A percentile compares a stretch with the other conserved stretches of the same genome.
Conservation (phyloP, 73 alveolate species). For the Loxodes magnus region DNA sequence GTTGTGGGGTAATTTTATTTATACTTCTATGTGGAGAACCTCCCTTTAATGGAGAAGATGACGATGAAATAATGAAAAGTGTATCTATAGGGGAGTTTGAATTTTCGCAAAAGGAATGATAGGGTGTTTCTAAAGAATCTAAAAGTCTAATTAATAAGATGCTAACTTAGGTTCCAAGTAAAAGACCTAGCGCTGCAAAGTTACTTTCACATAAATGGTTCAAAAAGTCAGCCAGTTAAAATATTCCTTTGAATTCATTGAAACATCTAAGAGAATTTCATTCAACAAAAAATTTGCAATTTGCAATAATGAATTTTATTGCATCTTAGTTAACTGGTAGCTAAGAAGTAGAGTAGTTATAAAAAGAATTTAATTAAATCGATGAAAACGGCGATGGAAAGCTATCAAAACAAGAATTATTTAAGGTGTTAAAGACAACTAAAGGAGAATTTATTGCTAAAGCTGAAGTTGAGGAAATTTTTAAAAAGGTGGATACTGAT, state of each 20-base stretch:
- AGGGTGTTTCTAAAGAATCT: background rate
- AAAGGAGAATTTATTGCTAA: too few species aligned
- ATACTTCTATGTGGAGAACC: background rate
- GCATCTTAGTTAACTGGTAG: background rate
- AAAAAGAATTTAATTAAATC: background rate
- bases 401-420: background rate
- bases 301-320: background rate
- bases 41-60: constrained; percentile 4
- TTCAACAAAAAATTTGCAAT: background rate
- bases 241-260: background rate
- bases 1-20: constrained; percentile 4
- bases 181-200: background rate
- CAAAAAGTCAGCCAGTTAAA: background rate
- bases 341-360: background rate
- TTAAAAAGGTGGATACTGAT: constrained; percentile 10
- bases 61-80: background rate
- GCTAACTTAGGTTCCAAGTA: background rate
- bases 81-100: background rate
- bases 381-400: constrained; percentile 12
- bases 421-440: background rate
- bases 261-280: background rate
- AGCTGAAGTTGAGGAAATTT: background rate
- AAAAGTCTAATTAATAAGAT: background rate
- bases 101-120: constrained; percentile 1
- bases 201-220: constrained; percentile 2